These are phyloP conservation scores for Euptelea pleiosperma DNA, from an alignment of 164 flowering plant species.

Conservation along the genomic window DNA sequence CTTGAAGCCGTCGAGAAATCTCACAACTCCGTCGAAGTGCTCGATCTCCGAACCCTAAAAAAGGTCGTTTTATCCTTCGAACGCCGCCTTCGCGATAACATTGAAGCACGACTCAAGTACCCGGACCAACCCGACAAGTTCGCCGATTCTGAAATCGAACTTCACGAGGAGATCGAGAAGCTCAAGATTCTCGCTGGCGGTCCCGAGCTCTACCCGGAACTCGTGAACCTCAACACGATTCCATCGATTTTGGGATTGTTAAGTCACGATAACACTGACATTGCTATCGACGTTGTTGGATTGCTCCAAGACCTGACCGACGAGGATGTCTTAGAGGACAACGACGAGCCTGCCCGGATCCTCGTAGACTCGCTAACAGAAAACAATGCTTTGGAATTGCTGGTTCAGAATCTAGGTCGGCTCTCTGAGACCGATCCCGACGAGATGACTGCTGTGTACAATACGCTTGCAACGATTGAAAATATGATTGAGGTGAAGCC, in stretches of 20 bases:
- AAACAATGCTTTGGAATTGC: slow-evolving; percentile 70
- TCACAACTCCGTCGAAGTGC: slow-evolving; percentile 59
- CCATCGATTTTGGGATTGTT: slow-evolving; percentile 69
- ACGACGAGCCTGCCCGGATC: slow-evolving; percentile 62
- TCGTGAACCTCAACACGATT: slow-evolving; percentile 57
- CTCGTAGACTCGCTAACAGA: slow-evolving; percentile 72
- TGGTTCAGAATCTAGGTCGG: slow-evolving; percentile 68
- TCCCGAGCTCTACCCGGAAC: slow-evolving; percentile 89
- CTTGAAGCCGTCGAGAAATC: slow-evolving; percentile 92
- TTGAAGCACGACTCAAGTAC: slow-evolving; percentile 88
- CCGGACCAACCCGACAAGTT: slow-evolving; percentile 84
- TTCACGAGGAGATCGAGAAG: slow-evolving; percentile 88
- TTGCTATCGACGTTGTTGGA: slow-evolving; percentile 72
- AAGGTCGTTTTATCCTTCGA: slow-evolving; percentile 84
- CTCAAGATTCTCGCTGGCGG: slow-evolving; percentile 82
- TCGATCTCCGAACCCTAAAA: slow-evolving; percentile 71
- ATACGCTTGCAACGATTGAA: slow-evolving; percentile 72
- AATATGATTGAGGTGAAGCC: slow-evolving; percentile 92
- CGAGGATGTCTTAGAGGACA: slow-evolving; percentile 82
- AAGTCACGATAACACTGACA: slow-evolving; percentile 78
- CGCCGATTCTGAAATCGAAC: slow-evolving; percentile 90
- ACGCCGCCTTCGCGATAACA: slow-evolving; percentile 87
- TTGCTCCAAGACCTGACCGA: slow-evolving; percentile 87
- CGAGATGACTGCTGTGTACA: slow-evolving; percentile 65
- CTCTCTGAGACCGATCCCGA: slow-evolving; percentile 71